Evolutionary conservation across 202 grass and related monocot genomes (phyloP), one percentile per base, ranked within the genome.

Genomic region (Zoysia matrella): DNA sequence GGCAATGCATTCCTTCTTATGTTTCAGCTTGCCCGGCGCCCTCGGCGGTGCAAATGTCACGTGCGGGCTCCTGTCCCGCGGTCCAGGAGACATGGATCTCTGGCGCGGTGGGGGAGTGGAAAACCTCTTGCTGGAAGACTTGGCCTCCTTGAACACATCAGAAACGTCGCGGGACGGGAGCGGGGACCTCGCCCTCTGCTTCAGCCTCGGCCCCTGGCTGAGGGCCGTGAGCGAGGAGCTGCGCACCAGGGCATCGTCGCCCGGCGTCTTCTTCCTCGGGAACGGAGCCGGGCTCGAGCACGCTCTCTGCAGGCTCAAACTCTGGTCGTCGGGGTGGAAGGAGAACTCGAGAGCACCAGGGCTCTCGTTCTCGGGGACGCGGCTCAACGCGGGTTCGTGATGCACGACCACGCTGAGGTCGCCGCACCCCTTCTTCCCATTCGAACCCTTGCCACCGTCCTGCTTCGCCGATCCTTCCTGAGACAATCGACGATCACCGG

Each of bases 61-160:
- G 1, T 71, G 85, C 41, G 46, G 65, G 48, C 18, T 77, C 18
- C 55, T 52, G 15, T 65, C 65, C 10, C 8, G 69, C 12, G 44
- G 56, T 11, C 49, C 51, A 36, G 75, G 77, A 7, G 79, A 89
- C 51, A 46, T 36, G 14, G 76, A 72, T 58, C 80, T 89, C 86
- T 85, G 67, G 65, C 80, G 80, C 47, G 92, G 90, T 15, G 86
- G 96, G 1, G 93, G 93, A 2, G 80, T 92, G 43, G 93, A 88
- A 73, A 92, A 91, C 70, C 90, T 84, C 79, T 85, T 90, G 73
- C 79, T 81, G 51, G 72, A 68, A 5, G 85, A 90, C 45, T 85
- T 95, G 10, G 96, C 93, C 63, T 95, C 92, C 67, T 71, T 88
- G 65, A 99, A 99, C 50, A 77, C 77, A 1, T 90, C 78, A 2